These are phyloP conservation scores for Pyracantha coccinea DNA, from an alignment of 331 rosid genomes.

Conservation along the genomic window DNA sequence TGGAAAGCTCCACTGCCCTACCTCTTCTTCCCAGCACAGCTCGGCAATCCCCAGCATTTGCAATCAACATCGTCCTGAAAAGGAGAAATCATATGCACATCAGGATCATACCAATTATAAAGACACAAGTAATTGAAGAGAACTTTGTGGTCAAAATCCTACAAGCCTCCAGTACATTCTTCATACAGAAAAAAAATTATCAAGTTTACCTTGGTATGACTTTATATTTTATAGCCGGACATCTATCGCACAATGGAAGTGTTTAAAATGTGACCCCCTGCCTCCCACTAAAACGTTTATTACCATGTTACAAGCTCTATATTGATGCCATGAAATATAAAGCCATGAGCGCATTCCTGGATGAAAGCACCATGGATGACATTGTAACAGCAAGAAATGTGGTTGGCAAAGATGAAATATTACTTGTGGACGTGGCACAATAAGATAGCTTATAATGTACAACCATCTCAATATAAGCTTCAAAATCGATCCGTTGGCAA, in stretches of 20 bases:
- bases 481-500: no score
- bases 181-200: neutral
- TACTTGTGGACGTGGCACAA: neutral
- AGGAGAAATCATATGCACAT: neutral
- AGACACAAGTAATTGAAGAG: neutral
- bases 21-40: conserved; percentile 35
- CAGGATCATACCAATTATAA: neutral
- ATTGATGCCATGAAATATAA: neutral
- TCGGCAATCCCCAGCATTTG: conserved; percentile 35
- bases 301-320: conserved; percentile 3
- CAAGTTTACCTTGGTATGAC: neutral
- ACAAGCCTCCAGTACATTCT: neutral
- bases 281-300: neutral
- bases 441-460: neutral
- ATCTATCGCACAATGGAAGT: neutral
- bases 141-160: neutral
- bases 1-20: conserved; percentile 27
- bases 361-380: neutral
- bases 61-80: conserved; percentile 22
- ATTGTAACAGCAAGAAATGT: neutral
- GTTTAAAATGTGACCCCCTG: conserved; percentile 1
- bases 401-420: neutral
- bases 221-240: neutral
- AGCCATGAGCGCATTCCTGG: neutral
- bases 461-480: neutral